These are phyloP conservation scores for Begonia fuchsioides DNA, from an alignment of 306 rosid genomes.

Conservation along the genomic window DNA sequence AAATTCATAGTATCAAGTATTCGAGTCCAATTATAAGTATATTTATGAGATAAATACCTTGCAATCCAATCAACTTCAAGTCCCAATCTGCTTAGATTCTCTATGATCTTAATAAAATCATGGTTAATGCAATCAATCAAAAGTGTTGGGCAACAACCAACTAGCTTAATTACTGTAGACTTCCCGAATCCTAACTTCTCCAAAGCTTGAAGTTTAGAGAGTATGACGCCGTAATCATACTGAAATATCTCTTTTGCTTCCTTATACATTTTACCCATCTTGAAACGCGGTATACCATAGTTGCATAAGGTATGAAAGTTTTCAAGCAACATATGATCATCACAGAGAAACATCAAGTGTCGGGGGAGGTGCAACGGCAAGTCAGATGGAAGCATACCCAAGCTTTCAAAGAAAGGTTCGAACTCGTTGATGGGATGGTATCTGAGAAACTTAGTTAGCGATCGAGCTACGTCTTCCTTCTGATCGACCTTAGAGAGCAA, in stretches of 20 bases:
- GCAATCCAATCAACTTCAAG: slow-evolving; percentile 48
- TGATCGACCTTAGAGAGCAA: slow-evolving; percentile 23
- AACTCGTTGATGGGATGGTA: slow-evolving; percentile 70
- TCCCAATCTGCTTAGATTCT: slow-evolving; percentile 33
- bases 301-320: slow-evolving; percentile 36
- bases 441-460: slow-evolving; percentile 31
- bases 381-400: slow-evolving; percentile 43
- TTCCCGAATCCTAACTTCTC: slow-evolving; percentile 57
- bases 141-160: slow-evolving; percentile 52
- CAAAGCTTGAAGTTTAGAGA: slow-evolving; percentile 31
- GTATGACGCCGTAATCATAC: slow-evolving; percentile 28
- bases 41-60: slow-evolving; percentile 23
- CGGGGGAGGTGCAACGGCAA: slow-evolving; percentile 30
- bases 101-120: slow-evolving; percentile 35
- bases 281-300: slow-evolving; percentile 47
- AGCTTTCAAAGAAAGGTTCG: slow-evolving; percentile 73
- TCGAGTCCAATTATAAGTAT: slow-evolving; percentile 40
- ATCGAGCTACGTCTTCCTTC: slow-evolving; percentile 22
- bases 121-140: slow-evolving; percentile 31
- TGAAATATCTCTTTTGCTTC: slow-evolving; percentile 53
- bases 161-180: slow-evolving; percentile 34
- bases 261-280: slow-evolving; percentile 47
- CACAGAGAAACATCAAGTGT: slow-evolving; percentile 34
- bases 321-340: slow-evolving; percentile 36
- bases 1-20: slow-evolving; percentile 43